Conservation (phyloP, 2,329 filamentous ascomycete genomes). For the Fusarium sp. region DNA sequence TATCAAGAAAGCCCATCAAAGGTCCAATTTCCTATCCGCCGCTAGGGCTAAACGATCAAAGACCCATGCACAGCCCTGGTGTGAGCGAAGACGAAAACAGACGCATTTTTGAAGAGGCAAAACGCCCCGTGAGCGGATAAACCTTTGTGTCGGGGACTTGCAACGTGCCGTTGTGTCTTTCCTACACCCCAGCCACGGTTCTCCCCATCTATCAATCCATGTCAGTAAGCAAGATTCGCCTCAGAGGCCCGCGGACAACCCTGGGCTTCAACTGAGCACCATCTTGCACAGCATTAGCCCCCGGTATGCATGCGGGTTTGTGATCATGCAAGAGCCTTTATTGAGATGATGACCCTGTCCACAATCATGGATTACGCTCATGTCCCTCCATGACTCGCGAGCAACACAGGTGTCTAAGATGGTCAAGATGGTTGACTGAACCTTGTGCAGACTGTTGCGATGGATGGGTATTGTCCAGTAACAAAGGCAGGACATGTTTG, state of each 20-base stretch:
- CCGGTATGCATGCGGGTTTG: conserved; percentile 34
- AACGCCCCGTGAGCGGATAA: background rate
- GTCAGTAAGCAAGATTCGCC: conserved; percentile 41
- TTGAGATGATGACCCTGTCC: conserved; percentile 29
- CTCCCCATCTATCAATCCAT: conserved; percentile 10
- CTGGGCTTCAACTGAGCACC: conserved; percentile 37
- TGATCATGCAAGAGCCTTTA: conserved; percentile 44
- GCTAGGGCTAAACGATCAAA: conserved; percentile 23
- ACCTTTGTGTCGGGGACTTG: conserved; percentile 7
- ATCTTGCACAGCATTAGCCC: conserved; percentile 38
- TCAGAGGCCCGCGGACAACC: conserved; percentile 36
- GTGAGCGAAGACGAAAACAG: conserved; percentile 7
- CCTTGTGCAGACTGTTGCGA: background rate
- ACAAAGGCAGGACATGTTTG: background rate
- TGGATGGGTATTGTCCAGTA: no score
- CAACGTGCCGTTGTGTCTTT: conserved; percentile 11
- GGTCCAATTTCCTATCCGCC: conserved; percentile 25
- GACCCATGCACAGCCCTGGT: conserved; percentile 16
- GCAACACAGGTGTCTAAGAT: background rate
- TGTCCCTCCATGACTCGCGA: conserved; percentile 30
- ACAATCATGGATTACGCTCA: conserved; percentile 21
- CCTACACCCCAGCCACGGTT: conserved; percentile 3
- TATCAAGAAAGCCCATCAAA: conserved; percentile 10
- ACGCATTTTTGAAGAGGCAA: conserved; percentile 2
- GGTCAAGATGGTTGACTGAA: background rate